These are phyloP conservation scores for Raphanus sativus DNA, from an alignment of 345 rosid genomes.

Conservation along the genomic window DNA sequence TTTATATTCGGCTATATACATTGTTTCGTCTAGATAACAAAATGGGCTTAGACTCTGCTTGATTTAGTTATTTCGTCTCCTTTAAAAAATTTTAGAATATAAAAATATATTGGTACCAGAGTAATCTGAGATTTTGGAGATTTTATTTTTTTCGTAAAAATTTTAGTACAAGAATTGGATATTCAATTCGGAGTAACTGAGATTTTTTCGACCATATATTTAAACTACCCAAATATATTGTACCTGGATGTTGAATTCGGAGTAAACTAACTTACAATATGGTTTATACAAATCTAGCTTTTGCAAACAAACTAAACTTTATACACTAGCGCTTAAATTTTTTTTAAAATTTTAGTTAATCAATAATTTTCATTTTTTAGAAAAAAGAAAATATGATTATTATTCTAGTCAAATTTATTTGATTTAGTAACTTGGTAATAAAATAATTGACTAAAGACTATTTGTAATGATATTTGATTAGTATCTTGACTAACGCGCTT, in stretches of 20 bases:
- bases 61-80: neutral
- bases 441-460: neutral
- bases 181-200: neutral
- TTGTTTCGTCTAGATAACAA: neutral
- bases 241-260: neutral
- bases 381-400: neutral
- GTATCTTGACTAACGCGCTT: neutral
- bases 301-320: neutral
- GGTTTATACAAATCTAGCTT: neutral
- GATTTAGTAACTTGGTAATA: neutral
- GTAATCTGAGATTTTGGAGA: neutral
- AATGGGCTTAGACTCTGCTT: neutral
- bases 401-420: neutral
- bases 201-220: neutral
- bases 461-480: neutral
- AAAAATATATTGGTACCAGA: neutral
- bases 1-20: neutral
- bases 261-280: neutral
- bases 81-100: neutral
- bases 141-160: too few relatives aligned
- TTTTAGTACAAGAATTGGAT: neutral
- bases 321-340: neutral
- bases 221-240: neutral
- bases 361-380: neutral
- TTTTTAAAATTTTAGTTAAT: neutral